Conservation (phyloP, 768 basidiomycete species). For the Tricholoma terreum region DNA sequence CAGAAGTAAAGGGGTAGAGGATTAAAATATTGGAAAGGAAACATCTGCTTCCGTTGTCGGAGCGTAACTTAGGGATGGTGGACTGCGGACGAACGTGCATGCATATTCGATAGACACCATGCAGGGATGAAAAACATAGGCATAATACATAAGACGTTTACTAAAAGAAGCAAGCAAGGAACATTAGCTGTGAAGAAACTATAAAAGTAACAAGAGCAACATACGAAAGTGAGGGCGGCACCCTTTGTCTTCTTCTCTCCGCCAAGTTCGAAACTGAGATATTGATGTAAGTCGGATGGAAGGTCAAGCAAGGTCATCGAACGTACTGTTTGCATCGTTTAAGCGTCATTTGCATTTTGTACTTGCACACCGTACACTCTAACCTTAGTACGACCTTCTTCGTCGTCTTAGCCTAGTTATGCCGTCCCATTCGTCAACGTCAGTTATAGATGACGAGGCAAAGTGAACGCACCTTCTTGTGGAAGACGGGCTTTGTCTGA, state of each 20-base stretch:
- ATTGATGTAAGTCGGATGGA: neutral
- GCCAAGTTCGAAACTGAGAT: conserved; percentile 90
- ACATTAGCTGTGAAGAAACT: neutral
- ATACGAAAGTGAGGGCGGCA: conserved; percentile 89
- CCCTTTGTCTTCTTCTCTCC: conserved; percentile 99
- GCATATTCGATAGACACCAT: conserved; percentile 19
- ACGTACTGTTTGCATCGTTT: conserved; percentile 99
- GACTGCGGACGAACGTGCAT: conserved; percentile 7
- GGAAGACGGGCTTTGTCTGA: conserved; percentile 99
- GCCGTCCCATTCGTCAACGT: neutral
- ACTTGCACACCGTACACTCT: conserved; percentile 98
- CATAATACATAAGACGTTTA: conserved; percentile 19
- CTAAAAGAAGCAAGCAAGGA: conserved; percentile 3
- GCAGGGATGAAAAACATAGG: conserved; percentile 12
- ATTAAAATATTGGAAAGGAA: too few relatives aligned
- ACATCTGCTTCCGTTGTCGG: too few relatives aligned
- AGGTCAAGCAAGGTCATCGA: neutral
- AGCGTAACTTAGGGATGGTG: too few relatives aligned
- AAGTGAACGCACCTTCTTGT: conserved; percentile 82
- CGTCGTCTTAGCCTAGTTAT: conserved; percentile 87
- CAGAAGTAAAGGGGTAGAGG: too few relatives aligned
- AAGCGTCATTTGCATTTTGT: conserved; percentile 93
- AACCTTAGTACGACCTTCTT: conserved; percentile 99
- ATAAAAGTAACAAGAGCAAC: conserved; percentile 30
- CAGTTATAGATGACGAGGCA: neutral